Evolutionary conservation across 2,329 filamentous ascomycete species (phyloP).

Genomic region (Hawksworthiomyces lignivorus): DNA sequence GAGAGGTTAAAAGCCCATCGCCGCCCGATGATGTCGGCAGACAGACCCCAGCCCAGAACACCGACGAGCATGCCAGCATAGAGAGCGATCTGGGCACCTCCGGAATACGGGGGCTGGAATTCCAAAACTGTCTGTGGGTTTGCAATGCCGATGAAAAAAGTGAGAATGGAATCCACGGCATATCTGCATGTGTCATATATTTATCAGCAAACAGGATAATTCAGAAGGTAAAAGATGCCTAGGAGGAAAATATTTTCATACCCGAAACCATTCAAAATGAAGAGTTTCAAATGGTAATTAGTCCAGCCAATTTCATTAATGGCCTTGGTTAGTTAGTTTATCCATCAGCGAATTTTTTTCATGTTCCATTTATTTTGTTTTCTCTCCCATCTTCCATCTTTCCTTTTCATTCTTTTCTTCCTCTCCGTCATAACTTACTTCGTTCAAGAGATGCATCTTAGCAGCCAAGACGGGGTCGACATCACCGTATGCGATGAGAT

Average conservation of each 20-base stretch:
- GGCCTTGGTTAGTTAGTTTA: no score
- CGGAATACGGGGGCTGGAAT: slow-evolving; percentile 1
- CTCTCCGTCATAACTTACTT: not conserved
- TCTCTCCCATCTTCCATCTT: no score
- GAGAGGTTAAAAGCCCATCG: slow-evolving; percentile 1
- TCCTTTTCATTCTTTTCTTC: not conserved
- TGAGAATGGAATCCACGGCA: slow-evolving; percentile 1
- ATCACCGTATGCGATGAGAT: slow-evolving; percentile 1
- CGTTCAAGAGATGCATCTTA: slow-evolving; percentile 5
- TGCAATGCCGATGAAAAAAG: slow-evolving; percentile 2
- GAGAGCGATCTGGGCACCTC: not conserved
- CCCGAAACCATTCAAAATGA: slow-evolving; percentile 2
- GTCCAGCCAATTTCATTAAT: slow-evolving; percentile 4
- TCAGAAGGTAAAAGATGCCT: no score
- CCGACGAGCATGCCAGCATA: slow-evolving; percentile 3
- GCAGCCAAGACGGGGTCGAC: slow-evolving; percentile 3
- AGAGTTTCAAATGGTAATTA: slow-evolving; percentile 2
- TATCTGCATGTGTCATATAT: not conserved
- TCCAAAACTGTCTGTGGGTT: slow-evolving; percentile 1
- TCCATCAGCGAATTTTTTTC: not conserved
- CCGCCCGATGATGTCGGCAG: slow-evolving; percentile 2
- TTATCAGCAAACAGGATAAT: no score
- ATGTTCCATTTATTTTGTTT: no score
- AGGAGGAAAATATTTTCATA: not conserved
- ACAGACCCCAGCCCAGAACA: slow-evolving; percentile 2